Evolutionary conservation across 805 yeast genomes (phyloP).

Genomic region (Wickerhamomyces alni): DNA sequence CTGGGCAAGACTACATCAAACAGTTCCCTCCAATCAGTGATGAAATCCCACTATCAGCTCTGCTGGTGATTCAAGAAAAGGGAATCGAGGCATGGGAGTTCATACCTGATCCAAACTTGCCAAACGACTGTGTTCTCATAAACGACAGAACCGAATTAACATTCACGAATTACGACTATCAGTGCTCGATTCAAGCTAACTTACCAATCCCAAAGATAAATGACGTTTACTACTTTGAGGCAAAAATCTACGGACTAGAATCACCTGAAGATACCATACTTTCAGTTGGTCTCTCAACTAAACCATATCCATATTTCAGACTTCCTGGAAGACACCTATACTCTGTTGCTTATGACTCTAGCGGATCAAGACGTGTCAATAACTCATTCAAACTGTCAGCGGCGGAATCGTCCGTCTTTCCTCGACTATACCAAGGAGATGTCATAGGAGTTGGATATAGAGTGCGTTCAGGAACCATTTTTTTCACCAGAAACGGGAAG

Average conservation of each 20-base stretch:
- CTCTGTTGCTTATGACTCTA: slow-evolving; percentile 83
- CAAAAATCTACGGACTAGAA: slow-evolving; percentile 57
- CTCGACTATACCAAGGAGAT: slow-evolving; percentile 71
- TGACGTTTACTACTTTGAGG: slow-evolving; percentile 65
- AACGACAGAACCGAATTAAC: slow-evolving; percentile 31
- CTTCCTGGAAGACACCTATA: slow-evolving; percentile 87
- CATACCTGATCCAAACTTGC: slow-evolving; percentile 34
- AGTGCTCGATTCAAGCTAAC: slow-evolving; percentile 31
- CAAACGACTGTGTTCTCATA: slow-evolving; percentile 47
- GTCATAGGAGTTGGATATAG: slow-evolving; percentile 90
- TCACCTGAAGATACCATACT: slow-evolving; percentile 44
- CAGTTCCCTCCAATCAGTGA: slow-evolving; percentile 18
- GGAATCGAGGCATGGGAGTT: slow-evolving; percentile 86
- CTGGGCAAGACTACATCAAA: slow-evolving; percentile 33
- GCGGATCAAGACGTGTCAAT: slow-evolving; percentile 73
- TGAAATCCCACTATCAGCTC: slow-evolving; percentile 24
- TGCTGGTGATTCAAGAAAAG: slow-evolving; percentile 58
- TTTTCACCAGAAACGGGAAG: slow-evolving; percentile 93
- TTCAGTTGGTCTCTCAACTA: slow-evolving; percentile 75
- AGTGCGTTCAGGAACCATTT: slow-evolving; percentile 75
- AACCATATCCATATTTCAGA: slow-evolving; percentile 91
- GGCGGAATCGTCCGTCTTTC: slow-evolving; percentile 47
- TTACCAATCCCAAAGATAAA: slow-evolving; percentile 47
- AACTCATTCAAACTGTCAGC: slow-evolving; percentile 56
- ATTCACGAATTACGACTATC: slow-evolving; percentile 29